Conservation (phyloP, 2,329 filamentous ascomycete genomes). For the Talaromyces marneffei region DNA sequence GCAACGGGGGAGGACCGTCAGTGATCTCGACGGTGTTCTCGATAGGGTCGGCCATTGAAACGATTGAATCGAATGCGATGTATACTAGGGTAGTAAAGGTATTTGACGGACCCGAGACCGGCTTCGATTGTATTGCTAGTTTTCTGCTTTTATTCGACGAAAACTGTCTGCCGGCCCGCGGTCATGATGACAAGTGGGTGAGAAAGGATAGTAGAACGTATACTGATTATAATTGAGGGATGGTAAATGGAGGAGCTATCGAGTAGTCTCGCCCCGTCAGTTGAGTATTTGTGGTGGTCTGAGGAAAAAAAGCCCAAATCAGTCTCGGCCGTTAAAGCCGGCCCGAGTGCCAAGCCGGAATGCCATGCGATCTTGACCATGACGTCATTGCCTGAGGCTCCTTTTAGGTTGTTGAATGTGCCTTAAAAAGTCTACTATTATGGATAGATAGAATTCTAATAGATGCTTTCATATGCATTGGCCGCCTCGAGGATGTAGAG, state of each 20-base stretch:
- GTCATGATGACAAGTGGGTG: background rate
- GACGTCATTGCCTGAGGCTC: background rate
- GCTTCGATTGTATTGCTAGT: background rate
- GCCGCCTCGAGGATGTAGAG: too few relatives aligned
- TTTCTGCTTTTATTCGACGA: background rate
- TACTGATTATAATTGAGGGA: background rate
- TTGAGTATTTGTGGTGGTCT: background rate
- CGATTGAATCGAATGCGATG: background rate
- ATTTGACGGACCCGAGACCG: background rate
- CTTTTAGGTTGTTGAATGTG: too few relatives aligned
- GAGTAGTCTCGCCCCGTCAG: background rate
- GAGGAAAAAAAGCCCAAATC: background rate
- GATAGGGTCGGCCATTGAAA: constrained; percentile 25
- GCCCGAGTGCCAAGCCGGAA: background rate
- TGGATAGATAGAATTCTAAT: too few relatives aligned
- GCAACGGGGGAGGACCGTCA: constrained; percentile 44
- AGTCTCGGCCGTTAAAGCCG: background rate
- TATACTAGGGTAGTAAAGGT: background rate
- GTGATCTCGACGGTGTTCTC: background rate
- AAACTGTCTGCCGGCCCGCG: background rate
- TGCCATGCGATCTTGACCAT: background rate
- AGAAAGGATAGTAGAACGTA: background rate
- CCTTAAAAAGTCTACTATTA: too few relatives aligned
- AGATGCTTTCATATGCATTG: too few relatives aligned
- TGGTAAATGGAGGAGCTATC: background rate